Conservation (phyloP, 78 protist genomes). For the Salpingoeca rosetta region DNA sequence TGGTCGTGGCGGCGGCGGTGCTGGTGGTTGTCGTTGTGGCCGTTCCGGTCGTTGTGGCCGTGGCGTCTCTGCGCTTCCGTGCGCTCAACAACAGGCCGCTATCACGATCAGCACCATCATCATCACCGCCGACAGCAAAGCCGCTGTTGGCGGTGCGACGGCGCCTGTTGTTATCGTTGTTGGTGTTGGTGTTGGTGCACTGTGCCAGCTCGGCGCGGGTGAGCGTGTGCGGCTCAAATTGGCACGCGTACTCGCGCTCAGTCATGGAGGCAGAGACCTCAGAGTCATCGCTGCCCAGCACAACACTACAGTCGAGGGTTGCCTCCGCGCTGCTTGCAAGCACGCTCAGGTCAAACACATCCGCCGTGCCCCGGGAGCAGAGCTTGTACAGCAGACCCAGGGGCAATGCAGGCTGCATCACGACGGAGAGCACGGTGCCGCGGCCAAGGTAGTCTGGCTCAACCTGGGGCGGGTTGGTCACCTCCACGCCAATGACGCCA, state of each 20-base stretch:
- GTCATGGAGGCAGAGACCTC: not conserved
- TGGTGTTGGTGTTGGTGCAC: not conserved
- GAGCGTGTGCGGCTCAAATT: not conserved
- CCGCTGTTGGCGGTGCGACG: too few relatives aligned
- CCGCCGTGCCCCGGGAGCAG: not conserved
- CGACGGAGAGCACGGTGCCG: not conserved
- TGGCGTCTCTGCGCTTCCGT: not conserved
- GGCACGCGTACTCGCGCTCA: not conserved
- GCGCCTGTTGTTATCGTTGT: too few relatives aligned
- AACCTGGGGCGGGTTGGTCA: not conserved
- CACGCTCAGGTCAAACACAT: not conserved
- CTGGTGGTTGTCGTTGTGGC: too few relatives aligned
- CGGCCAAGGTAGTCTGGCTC: not conserved
- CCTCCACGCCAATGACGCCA: not conserved
- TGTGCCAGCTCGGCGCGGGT: not conserved
- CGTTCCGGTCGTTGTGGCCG: not conserved
- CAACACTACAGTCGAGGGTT: not conserved
- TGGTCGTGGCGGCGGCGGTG: too few relatives aligned
- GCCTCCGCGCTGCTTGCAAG: not conserved
- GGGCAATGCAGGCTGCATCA: not conserved
- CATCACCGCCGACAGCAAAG: not conserved
- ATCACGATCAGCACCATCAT: not conserved
- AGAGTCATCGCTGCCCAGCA: not conserved
- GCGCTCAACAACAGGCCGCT: not conserved
- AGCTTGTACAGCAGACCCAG: not conserved